Evolutionary conservation across 768 basidiomycete genomes (phyloP), one percentile per base, ranked within the genome.

Genomic region (Trametes sanguinea): DNA sequence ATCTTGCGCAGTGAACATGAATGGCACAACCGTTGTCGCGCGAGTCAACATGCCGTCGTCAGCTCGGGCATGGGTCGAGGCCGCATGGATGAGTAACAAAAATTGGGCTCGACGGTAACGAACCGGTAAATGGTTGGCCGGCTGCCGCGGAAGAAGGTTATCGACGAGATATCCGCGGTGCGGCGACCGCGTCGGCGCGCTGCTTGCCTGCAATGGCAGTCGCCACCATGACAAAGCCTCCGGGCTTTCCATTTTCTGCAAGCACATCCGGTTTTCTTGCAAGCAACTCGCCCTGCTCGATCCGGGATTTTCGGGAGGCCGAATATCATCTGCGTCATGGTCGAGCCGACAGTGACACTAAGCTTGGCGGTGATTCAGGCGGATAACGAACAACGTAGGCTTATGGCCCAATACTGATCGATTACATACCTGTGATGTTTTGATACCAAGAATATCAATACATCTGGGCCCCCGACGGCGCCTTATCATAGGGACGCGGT

Each of bases 81-180:
- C 52, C 60, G 56, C 42, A 4, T 37, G 57, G 44, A 48, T 61
- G 60, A 61, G 60, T 61, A 61, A 61, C 44, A n/a, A 53, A 60
- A 50, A 42, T 40, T 60, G 60, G 45, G 45, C 45, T 13, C 27
- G 40, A 61, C 52, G 60, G 60, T 32, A 54, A 54, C 47, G 60
- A 35, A 47, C 60, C 60, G 60, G 60, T 43, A 61, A 48, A 32
- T 33, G 44, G 46, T 14, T 30, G 27, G 14, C 60, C 60, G 60
- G 60, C 37, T 40, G 60, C 60, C 60, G 57, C 43, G 60, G 60
- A 22, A 54, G 30, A 61, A 61, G 60, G 53, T 61, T 61, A 61
- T 61, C 60, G 42, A 9, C 52, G 16, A 47, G 48, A 35, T 40
- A 22, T 44, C 42, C 42, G 22, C 47, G 47, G 44, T 14, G 22